These are phyloP conservation scores for Debaryomyces castellii DNA, from an alignment of 805 yeast species.

Conservation along the genomic window DNA sequence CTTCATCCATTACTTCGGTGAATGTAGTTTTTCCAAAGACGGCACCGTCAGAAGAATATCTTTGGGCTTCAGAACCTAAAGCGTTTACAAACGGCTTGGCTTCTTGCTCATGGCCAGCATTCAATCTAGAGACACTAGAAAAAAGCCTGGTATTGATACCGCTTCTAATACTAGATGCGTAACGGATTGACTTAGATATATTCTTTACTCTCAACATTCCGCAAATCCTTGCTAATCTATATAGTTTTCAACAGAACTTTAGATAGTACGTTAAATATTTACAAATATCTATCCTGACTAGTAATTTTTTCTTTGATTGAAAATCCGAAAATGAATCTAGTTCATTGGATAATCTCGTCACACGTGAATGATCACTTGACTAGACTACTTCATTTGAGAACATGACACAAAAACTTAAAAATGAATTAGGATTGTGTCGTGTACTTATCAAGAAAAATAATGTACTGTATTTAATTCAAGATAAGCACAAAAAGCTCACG, in stretches of 20 bases:
- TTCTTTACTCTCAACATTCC: conserved; percentile 26
- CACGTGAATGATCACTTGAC: background rate
- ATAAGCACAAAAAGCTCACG: too few species aligned
- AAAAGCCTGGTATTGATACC: conserved; percentile 9
- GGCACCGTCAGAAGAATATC: conserved; percentile 31
- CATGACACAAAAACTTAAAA: background rate
- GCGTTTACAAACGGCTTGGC: conserved; percentile 37
- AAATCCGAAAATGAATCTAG: conserved; percentile 3
- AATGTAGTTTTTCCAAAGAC: conserved; percentile 43
- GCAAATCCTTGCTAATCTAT: conserved; percentile 1
- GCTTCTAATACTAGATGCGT: conserved; percentile 5
- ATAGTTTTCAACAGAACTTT: background rate
- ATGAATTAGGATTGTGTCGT: background rate
- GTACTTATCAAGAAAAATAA: too few species aligned
- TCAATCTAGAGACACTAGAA: conserved; percentile 17
- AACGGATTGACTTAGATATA: conserved; percentile 11
- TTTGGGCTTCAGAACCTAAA: conserved; percentile 36
- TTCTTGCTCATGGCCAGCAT: conserved; percentile 24
- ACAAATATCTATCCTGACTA: background rate
- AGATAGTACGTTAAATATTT: background rate
- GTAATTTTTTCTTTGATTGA: conserved; percentile 5
- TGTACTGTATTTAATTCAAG: too few species aligned
- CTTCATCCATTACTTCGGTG: conserved; percentile 44
- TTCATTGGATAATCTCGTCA: conserved; percentile 4
- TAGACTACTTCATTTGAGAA: background rate